A percentile compares a stretch with the other conserved stretches of the same genome.
Evolutionary conservation across 202 grass and related monocot genomes (phyloP).

Genomic region (Setaria viridis): DNA sequence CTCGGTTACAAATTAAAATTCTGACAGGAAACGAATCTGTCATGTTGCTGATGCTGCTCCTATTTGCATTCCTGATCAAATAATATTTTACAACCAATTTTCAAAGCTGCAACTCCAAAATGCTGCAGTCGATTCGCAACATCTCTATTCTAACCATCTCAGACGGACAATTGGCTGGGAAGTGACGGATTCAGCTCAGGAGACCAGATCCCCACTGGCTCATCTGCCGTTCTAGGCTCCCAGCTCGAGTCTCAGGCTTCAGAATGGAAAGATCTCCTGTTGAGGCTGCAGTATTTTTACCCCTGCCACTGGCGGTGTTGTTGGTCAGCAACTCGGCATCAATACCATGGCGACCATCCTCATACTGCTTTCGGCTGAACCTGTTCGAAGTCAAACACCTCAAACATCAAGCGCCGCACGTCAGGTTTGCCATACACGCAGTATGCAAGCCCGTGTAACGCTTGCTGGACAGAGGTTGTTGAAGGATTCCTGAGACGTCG

Average conservation of each 20-base stretch:
- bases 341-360: slow-evolving; percentile 24
- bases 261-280: background rate
- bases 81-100: slow-evolving; percentile 38
- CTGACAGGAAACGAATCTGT: background rate
- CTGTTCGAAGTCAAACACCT: slow-evolving; percentile 97
- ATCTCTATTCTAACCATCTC: slow-evolving; percentile 37
- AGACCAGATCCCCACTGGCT: background rate
- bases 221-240: background rate
- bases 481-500: slow-evolving; percentile 86
- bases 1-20: background rate
- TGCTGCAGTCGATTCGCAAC: slow-evolving; percentile 6
- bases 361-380: slow-evolving; percentile 89
- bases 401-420: slow-evolving; percentile 91
- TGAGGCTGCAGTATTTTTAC: background rate
- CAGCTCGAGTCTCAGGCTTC: slow-evolving; percentile 16
- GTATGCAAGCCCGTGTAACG: slow-evolving; percentile 85
- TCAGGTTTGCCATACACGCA: slow-evolving; percentile 89
- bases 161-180: background rate
- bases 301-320: background rate
- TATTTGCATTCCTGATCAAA: slow-evolving; percentile 42
- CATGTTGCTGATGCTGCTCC: background rate
- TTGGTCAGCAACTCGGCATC: slow-evolving; percentile 23
- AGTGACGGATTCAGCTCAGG: background rate
- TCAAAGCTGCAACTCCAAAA: slow-evolving; percentile 32
- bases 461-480: slow-evolving; percentile 90